Evolutionary conservation across 148 eudicot species (phyloP), one percentile per base, ranked within the genome.

Genomic region (Rhododendron ovatum): DNA sequence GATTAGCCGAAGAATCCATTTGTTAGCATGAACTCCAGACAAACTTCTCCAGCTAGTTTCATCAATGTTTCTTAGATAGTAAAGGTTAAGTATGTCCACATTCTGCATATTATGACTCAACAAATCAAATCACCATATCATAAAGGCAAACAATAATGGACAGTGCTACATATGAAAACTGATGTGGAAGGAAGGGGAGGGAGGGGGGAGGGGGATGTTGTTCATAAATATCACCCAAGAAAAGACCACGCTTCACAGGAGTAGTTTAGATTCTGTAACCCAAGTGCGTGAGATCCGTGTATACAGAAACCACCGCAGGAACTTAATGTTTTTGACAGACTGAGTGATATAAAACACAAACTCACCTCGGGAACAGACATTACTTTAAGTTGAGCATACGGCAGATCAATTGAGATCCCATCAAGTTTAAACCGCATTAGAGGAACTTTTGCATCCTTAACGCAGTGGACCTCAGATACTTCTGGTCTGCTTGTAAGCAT

Each of bases 11-110:
- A 94, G 96, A 85, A 94, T 91, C 88, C 92, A 85, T 80, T 85
- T 82, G 69, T 92, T 94, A 26, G 88, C 94, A 89, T 90, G 92
- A 47, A 94, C 93, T 76, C 93, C 94, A 76, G 94, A 94, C 83
- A 94, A 81, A 87, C 93, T 90, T 84, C 83, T 90, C 93, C 92
- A 90, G 75, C 96, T 92, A 76, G 88, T 92, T 67, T 91, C 96
- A 89, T 94, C 94, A 75, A 94, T 89, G 85, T 88, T 83, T 81
- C 63, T 74, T 83, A 87, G 67, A 61, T 89, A 88, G 37, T 73
- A 86, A 8, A 92, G 92, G 75, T 92, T 86, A 55, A 84, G 84
- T 84, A 90, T 33, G 85, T 94, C 91, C 78, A 91, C 94, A 90
- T 91, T 87, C 96, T 94, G 88, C 87, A 89, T 7, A 77, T 59